Evolutionary conservation across 169 alveolate genomes (phyloP).

Genomic region (Plasmodium sp.): DNA sequence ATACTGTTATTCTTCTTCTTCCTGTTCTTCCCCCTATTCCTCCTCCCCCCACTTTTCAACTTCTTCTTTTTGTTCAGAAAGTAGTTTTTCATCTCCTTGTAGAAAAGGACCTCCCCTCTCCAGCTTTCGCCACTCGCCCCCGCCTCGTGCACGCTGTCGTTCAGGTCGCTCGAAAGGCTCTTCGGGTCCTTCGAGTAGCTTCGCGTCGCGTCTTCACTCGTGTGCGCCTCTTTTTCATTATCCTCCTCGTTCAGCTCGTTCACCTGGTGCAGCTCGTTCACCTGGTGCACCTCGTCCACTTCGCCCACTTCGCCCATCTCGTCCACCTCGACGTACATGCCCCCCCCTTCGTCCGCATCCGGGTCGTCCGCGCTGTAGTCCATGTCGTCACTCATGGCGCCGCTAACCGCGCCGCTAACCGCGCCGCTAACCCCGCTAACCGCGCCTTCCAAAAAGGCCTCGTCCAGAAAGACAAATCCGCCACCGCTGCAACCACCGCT

Average conservation of each 20-base stretch:
- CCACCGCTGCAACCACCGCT: background rate
- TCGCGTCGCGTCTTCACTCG: background rate
- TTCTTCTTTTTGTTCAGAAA: slow-evolving; percentile 10
- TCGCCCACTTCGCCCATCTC: background rate
- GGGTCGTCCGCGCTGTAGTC: background rate
- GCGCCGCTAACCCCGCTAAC: background rate
- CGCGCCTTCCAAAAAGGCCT: background rate
- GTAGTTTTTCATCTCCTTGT: slow-evolving; percentile 22
- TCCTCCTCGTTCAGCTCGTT: slow-evolving; percentile 1
- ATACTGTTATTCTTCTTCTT: too few species aligned
- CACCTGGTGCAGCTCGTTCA: background rate
- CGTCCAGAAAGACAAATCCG: slow-evolving; percentile 3
- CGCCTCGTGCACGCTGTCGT: background rate
- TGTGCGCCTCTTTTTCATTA: background rate
- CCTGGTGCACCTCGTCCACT: too few species aligned
- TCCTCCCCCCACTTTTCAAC: background rate
- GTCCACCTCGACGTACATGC: slow-evolving; percentile 12
- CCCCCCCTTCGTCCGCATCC: slow-evolving; percentile 16
- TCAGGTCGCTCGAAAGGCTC: background rate
- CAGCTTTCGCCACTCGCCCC: background rate
- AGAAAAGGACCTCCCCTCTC: slow-evolving; percentile 7
- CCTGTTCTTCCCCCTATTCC: background rate
- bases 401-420: background rate
- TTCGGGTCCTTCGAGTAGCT: background rate
- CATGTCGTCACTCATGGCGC: too few species aligned